Base-by-base conservation (phyloP, 2,329 filamentous ascomycete genomes). In the Fusarium pseudograminearum region DNA sequence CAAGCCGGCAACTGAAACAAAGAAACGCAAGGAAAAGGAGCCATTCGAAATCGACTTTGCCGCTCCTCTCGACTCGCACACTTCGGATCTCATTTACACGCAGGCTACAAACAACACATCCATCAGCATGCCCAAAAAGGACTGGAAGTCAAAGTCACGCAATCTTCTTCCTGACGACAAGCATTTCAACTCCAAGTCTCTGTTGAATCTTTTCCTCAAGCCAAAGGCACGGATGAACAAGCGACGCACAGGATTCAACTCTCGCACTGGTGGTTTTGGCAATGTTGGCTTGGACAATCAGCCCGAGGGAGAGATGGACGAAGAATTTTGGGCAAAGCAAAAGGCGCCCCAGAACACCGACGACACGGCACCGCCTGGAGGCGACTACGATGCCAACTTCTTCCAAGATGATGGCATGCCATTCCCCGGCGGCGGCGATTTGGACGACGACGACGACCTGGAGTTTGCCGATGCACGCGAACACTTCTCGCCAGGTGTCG, bases 111-210 rank as follows among this genome's bases (percentile, higher is more conserved):
- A 90, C 54, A 97, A 94, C 77, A 87, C 92, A 6, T 87, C 89
- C 40, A 97, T 98, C 72, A 93, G 90, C 47, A 79, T 99, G 71
- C 92, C 95, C 20, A 98, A 97, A 83, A 93, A 94, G 71, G 94
- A 98, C 79, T 97, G 95, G 93, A 96, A 93, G 79, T 96, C 93
- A 40, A 97, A 97, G 80, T 94, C 92, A 3, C 89, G 93, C 50
- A 97, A 99, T 77, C 86, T 99, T 5, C 88, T 99, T 7, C 95
- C 97, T 4, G 96, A 99, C 76, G 96, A 99, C 81, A 98, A 98
- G 80, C 94, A 98, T 78, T 98, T 99, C 83, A 97, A 94, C 82
- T 98, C 95, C 11, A 92, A 92, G 76, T 93, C 97, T 70, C 85
- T 99, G 1, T 84, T 98, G 9, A 92, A 90, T 52, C 86, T 99